phyloP scores from a whole-genome alignment of 2,329 filamentous ascomycete species.

The Knufia petricola region DNA sequence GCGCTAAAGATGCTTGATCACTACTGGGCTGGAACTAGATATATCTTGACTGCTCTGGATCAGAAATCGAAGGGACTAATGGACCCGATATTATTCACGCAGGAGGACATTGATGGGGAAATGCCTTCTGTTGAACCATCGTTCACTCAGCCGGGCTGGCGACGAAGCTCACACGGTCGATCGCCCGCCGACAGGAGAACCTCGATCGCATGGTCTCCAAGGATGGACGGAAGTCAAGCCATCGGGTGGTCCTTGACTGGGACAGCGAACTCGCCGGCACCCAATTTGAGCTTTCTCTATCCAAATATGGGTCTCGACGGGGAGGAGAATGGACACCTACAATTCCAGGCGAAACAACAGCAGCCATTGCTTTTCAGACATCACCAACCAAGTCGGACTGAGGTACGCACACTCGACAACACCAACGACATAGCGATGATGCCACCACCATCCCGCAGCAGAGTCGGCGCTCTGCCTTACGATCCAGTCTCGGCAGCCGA shows the following conservation, averaged over 20 bases:
- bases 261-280: conserved; percentile 74
- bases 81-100: conserved; percentile 57
- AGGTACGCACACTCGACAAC: background rate
- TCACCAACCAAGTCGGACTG: background rate
- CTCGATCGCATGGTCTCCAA: conserved; percentile 34
- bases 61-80: conserved; percentile 81
- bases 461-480: conserved; percentile 27
- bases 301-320: conserved; percentile 37
- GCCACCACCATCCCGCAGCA: conserved; percentile 25
- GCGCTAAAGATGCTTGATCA: conserved; percentile 69
- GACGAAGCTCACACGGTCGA: conserved; percentile 28
- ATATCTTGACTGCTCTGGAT: conserved; percentile 76
- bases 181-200: conserved; percentile 23
- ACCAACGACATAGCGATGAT: conserved; percentile 15
- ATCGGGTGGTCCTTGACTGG: conserved; percentile 85
- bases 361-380: background rate
- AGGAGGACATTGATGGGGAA: conserved; percentile 68
- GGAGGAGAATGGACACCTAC: conserved; percentile 5
- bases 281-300: conserved; percentile 73
- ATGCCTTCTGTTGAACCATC: conserved; percentile 41
- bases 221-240: conserved; percentile 44
- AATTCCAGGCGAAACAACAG: conserved; percentile 1
- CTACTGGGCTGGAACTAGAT: conserved; percentile 80
- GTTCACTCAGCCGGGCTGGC: conserved; percentile 44
- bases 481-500: conserved; percentile 33